Conservation (phyloP, 805 yeast genomes). For the Hanseniaspora singularis region DNA sequence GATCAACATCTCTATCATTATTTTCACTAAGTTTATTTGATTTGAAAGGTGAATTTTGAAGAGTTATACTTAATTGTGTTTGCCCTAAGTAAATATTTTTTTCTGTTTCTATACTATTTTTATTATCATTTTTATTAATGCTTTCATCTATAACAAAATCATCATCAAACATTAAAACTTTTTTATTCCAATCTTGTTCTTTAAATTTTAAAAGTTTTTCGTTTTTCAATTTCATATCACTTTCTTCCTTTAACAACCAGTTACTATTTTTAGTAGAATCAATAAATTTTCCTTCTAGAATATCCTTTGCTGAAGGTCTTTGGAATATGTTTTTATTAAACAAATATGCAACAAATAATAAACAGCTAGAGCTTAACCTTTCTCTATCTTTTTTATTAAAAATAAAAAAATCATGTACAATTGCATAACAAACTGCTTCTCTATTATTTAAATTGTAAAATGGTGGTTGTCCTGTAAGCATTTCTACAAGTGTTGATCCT, state of each 20-base stretch:
- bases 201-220: conserved; percentile 22
- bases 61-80: not conserved
- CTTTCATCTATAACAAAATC: conserved; percentile 12
- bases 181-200: conserved; percentile 19
- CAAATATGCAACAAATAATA: conserved; percentile 60
- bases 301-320: conserved; percentile 52
- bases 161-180: conserved; percentile 8
- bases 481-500: conserved; percentile 88
- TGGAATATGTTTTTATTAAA: conserved; percentile 54
- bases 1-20: not conserved
- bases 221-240: conserved; percentile 11
- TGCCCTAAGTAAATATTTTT: not conserved
- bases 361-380: conserved; percentile 34
- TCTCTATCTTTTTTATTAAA: conserved; percentile 13
- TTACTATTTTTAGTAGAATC: conserved; percentile 8
- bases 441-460: conserved; percentile 44
- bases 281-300: conserved; percentile 30
- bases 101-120: not conserved
- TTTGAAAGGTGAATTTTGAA: conserved; percentile 13
- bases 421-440: conserved; percentile 28
- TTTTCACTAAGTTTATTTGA: not conserved
- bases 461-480: conserved; percentile 79
- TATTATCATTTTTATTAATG: not conserved
- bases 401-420: conserved; percentile 30
- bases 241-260: conserved; percentile 15